Conservation (phyloP, 805 yeast species). For the Suhomyces sp. region DNA sequence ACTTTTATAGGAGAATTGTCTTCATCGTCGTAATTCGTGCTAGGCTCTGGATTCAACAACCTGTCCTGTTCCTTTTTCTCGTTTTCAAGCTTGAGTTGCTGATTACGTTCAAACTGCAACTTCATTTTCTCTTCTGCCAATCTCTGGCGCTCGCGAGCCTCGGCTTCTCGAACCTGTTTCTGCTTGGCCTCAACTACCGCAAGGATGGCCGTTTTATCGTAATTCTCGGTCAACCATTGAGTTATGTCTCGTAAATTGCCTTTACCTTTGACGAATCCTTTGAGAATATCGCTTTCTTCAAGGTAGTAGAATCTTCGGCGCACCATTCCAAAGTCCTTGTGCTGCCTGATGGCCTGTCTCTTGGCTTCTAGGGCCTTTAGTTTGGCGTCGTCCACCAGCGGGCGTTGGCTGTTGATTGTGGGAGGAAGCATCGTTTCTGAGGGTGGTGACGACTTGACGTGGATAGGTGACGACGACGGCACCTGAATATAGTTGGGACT, state of each 20-base stretch:
- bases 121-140: slow-evolving; percentile 12
- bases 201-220: slow-evolving; percentile 23
- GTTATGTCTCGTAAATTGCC: slow-evolving; percentile 41
- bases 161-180: slow-evolving; percentile 10
- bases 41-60: background rate
- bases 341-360: slow-evolving; percentile 36
- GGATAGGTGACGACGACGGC: slow-evolving; percentile 41
- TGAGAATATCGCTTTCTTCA: slow-evolving; percentile 39
- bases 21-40: slow-evolving; percentile 25
- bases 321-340: slow-evolving; percentile 38
- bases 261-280: slow-evolving; percentile 42
- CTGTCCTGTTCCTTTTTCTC: slow-evolving; percentile 7
- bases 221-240: slow-evolving; percentile 38
- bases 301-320: slow-evolving; percentile 35
- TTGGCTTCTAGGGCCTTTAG: slow-evolving; percentile 29
- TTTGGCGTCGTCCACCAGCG: slow-evolving; percentile 10
- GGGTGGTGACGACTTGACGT: slow-evolving; percentile 27
- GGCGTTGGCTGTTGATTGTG: slow-evolving; percentile 4
- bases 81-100: background rate
- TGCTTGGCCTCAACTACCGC: slow-evolving; percentile 16
- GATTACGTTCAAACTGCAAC: slow-evolving; percentile 11
- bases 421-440: background rate
- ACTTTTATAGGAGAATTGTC: slow-evolving; percentile 37
- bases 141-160: slow-evolving; percentile 11
- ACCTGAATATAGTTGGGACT: slow-evolving; percentile 31